These are phyloP conservation scores for Corylus avellana DNA, from an alignment of 306 rosid genomes.

Conservation along the genomic window DNA sequence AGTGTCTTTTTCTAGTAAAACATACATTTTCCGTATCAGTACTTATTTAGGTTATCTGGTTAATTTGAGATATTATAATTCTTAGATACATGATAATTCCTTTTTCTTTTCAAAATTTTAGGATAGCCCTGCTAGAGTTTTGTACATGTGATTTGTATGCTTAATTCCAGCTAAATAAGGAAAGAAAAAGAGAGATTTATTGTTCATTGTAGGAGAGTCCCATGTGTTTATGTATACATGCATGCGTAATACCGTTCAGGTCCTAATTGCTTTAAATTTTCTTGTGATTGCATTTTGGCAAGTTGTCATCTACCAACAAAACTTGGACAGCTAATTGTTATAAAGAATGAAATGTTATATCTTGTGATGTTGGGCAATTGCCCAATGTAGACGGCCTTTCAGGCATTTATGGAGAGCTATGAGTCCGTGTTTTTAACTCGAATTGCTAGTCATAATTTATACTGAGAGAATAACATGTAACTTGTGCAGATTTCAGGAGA, in stretches of 20 bases:
- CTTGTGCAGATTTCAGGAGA: slow-evolving; percentile 58
- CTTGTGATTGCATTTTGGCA: background rate
- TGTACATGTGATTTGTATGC: slow-evolving; percentile 3
- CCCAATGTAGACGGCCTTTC: slow-evolving; percentile 10
- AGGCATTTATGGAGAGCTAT: slow-evolving; percentile 12
- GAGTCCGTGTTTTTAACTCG: slow-evolving; percentile 17
- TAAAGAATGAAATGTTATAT: background rate
- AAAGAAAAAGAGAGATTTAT: background rate
- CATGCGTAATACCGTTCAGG: slow-evolving; percentile 3
- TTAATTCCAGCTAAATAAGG: background rate
- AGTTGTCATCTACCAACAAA: background rate
- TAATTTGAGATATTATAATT: background rate
- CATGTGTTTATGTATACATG: slow-evolving; percentile 2
- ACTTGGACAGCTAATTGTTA: slow-evolving; percentile 3
- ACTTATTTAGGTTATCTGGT: background rate
- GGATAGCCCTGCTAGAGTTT: slow-evolving; percentile 2
- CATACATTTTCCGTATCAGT: background rate
- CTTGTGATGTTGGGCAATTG: slow-evolving; percentile 16
- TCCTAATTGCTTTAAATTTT: slow-evolving; percentile 17
- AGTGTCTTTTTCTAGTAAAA: background rate
- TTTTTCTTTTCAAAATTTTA: background rate
- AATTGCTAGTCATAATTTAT: slow-evolving; percentile 23
- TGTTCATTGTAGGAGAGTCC: slow-evolving; percentile 17
- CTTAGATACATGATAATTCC: background rate
- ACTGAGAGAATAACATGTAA: slow-evolving; percentile 20